Evolutionary conservation across 495 filamentous ascomycete species (phyloP), one percentile per base, ranked within the genome.

Genomic region (Podospora anserina): DNA sequence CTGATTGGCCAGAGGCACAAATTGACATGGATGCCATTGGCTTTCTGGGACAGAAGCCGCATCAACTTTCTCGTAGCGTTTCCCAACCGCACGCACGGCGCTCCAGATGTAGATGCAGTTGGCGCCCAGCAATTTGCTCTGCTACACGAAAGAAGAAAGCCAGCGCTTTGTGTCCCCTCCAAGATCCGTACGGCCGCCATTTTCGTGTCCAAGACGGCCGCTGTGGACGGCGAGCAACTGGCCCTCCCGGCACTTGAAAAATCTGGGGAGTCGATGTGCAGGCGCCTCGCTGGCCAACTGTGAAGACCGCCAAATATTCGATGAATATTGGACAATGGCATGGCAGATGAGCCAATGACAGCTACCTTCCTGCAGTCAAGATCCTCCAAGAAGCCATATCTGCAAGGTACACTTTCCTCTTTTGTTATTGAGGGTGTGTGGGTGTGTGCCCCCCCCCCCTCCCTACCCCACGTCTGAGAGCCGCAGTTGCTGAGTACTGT

Each of bases 11-110:
- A 28, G 30, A 68, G 13, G 57, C 63, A 55, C 34, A 68, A 49
- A 68, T 69, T 67, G 65, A 70, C 73, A 66, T 66, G 74, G 75
- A 57, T 54, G 5, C 3, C 60, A 58, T 55, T 68, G 26, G 44
- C 28, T 64, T 70, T 70, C 76, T 78, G 76, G 74, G 57, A 78
- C 76, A 74, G 69, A 71, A 72, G 72, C 70, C 69, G 76, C 76
- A 72, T 78, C 74, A 78, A 75, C 69, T 65, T 73, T 68, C 55
- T 58, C 56, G 53, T 66, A 68, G 68, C 69, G 55, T 58, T 58
- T 58, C 19, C 23, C 39, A 49, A 49, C 39, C 55, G 55, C n/a
- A n/a, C 55, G n/a, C 55, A 19, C 55, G 61, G 61, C 61, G 60
- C 32, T 23, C 61, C 26, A 19, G 18, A 32, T 61, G 65, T 68